A percentile compares a stretch with the other conserved stretches of the same genome.
These are phyloP conservation scores for Cyberlindnera veronae DNA, from an alignment of 805 yeast genomes.

Conservation along the genomic window DNA sequence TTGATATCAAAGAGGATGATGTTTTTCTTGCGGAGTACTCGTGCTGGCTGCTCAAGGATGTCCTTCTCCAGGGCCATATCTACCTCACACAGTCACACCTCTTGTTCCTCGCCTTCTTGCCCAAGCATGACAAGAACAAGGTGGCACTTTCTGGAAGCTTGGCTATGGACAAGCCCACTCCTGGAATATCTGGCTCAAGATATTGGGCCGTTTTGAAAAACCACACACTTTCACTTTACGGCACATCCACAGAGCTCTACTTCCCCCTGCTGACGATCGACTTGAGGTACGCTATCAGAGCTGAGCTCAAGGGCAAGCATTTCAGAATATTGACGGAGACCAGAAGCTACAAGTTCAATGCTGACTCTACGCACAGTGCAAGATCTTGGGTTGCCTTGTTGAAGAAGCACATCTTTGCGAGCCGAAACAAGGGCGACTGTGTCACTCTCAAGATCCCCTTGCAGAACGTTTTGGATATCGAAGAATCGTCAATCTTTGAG, in stretches of 20 bases:
- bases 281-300: constrained; percentile 56
- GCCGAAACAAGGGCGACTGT: constrained; percentile 64
- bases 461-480: constrained; percentile 59
- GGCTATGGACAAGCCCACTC: constrained; percentile 34
- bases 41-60: constrained; percentile 81
- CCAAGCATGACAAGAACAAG: constrained; percentile 44
- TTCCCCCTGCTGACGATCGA: constrained; percentile 80
- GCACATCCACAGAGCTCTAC: constrained; percentile 73
- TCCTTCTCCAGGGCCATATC: constrained; percentile 80
- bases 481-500: constrained; percentile 52
- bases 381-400: constrained; percentile 74
- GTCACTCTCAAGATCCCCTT: constrained; percentile 78
- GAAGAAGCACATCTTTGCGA: constrained; percentile 73
- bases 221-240: constrained; percentile 64
- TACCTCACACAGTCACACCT: constrained; percentile 64
- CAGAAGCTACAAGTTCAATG: constrained; percentile 59
- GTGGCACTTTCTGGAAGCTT: constrained; percentile 49
- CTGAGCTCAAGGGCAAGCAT: constrained; percentile 38
- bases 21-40: constrained; percentile 57
- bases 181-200: constrained; percentile 37
- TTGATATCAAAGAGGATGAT: constrained; percentile 52
- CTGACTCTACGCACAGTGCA: constrained; percentile 73
- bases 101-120: constrained; percentile 76
- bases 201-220: constrained; percentile 80
- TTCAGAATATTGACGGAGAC: constrained; percentile 55